A percentile compares a stretch with the other conserved stretches of the same genome.
Evolutionary conservation across 2,329 filamentous ascomycete genomes (phyloP).

Genomic region (Aspergillus ustus): DNA sequence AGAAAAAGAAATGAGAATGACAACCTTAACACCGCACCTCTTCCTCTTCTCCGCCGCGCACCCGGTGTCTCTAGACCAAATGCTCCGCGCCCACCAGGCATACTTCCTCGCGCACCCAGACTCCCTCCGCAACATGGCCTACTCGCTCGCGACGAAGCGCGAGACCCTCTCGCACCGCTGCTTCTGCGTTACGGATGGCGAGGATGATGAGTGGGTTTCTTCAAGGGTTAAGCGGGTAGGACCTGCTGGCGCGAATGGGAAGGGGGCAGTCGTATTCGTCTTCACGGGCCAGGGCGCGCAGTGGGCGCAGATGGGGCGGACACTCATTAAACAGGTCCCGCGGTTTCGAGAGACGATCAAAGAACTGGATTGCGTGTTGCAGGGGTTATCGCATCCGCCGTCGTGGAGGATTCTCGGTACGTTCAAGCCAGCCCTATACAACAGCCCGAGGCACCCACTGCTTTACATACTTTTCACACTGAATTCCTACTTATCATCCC

Average conservation of each 20-base stretch:
- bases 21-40: background rate
- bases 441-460: too few relatives aligned
- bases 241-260: background rate
- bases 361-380: constrained; percentile 8
- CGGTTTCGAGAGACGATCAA: constrained; percentile 10
- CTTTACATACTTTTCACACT: too few relatives aligned
- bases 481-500: too few relatives aligned
- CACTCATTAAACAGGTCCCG: constrained; percentile 24
- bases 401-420: background rate
- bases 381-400: background rate
- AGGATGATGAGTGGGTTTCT: background rate
- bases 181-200: background rate
- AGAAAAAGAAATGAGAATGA: background rate
- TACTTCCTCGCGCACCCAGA: background rate
- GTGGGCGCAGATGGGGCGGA: constrained; percentile 33
- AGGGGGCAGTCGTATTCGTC: constrained; percentile 21
- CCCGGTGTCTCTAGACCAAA: background rate
- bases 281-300: constrained; percentile 42
- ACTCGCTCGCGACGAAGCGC: background rate
- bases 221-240: background rate
- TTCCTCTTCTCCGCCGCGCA: background rate
- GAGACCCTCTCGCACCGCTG: background rate
- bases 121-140: background rate
- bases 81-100: background rate
- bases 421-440: background rate